phyloP scores from a whole-genome alignment of 1,284 basidiomycete species.

The Leccinum fuscescens region DNA sequence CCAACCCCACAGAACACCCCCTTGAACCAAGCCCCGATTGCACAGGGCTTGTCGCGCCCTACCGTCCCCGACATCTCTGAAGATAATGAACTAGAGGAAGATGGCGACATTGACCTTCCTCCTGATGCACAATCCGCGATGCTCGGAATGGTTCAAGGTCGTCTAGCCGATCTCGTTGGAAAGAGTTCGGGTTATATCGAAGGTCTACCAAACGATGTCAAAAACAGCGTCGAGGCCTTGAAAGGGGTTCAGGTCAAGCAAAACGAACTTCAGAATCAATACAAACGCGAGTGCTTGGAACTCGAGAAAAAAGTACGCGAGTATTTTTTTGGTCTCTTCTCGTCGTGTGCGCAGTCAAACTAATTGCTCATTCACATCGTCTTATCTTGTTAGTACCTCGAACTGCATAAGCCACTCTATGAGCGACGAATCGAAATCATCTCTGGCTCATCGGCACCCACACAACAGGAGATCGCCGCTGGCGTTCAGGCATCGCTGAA shows the following conservation, averaged over 20 bases:
- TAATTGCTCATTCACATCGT: conserved; percentile 7
- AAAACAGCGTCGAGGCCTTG: conserved; percentile 86
- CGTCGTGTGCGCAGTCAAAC: conserved; percentile 9
- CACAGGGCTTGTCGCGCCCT: conserved; percentile 62
- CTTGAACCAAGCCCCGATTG: conserved; percentile 66
- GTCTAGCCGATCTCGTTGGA: conserved; percentile 69
- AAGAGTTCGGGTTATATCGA: conserved; percentile 87
- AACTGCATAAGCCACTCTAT: conserved; percentile 84
- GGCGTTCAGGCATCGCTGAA: conserved; percentile 72
- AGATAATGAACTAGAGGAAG: conserved; percentile 58
- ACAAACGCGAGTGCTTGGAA: conserved; percentile 95
- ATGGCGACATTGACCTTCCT: conserved; percentile 37
- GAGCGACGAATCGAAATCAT: conserved; percentile 86
- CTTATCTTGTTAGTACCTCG: conserved; percentile 65
- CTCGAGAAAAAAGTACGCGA: conserved; percentile 88
- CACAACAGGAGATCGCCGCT: conserved; percentile 78
- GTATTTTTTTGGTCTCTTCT: conserved; percentile 1
- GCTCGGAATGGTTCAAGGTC: conserved; percentile 61
- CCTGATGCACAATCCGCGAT: conserved; percentile 47
- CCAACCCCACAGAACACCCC: conserved; percentile 85
- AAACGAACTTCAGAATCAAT: conserved; percentile 90
- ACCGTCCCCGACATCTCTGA: conserved; percentile 71
- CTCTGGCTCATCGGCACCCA: conserved; percentile 74
- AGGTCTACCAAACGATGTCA: conserved; percentile 79
- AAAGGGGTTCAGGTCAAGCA: conserved; percentile 95